Conservation (phyloP, 495 filamentous ascomycete genomes). For the Sordaria brevicollis region DNA sequence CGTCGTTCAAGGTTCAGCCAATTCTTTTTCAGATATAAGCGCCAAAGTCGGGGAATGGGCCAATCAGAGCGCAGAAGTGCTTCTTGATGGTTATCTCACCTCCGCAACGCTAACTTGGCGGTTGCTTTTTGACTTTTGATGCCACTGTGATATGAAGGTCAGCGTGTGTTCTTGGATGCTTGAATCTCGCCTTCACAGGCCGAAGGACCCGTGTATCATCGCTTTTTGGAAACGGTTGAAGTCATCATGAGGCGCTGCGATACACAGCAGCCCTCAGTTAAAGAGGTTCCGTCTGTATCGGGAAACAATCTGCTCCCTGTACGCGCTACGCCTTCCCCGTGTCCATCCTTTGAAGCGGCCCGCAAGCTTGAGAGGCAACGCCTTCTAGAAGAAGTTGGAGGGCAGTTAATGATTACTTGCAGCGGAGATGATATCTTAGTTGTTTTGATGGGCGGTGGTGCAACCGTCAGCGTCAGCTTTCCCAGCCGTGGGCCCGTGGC, state of each 20-base stretch:
- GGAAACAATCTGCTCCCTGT: background rate
- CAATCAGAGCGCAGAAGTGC: background rate
- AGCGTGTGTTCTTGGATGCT: background rate
- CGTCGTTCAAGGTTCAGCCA: slow-evolving; percentile 4
- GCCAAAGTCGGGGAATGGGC: background rate
- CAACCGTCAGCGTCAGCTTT: background rate
- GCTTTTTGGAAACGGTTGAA: background rate
- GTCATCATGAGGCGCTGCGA: background rate
- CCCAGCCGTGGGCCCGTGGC: background rate
- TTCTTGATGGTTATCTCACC: background rate
- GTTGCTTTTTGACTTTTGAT: background rate
- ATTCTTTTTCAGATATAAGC: slow-evolving; percentile 11
- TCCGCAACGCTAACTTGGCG: background rate
- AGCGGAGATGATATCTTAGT: background rate
- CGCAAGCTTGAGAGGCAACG: background rate
- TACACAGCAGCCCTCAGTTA: background rate
- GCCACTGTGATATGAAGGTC: background rate
- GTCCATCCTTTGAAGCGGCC: background rate
- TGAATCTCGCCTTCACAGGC: background rate
- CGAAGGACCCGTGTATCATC: background rate
- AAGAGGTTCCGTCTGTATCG: background rate
- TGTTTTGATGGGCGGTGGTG: background rate
- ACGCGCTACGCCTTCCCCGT: background rate
- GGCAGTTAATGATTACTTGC: background rate
- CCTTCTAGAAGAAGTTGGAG: background rate